Conservation (phyloP, 2,329 filamentous ascomycete species). For the Hymenotorrendiella dingleyae region DNA sequence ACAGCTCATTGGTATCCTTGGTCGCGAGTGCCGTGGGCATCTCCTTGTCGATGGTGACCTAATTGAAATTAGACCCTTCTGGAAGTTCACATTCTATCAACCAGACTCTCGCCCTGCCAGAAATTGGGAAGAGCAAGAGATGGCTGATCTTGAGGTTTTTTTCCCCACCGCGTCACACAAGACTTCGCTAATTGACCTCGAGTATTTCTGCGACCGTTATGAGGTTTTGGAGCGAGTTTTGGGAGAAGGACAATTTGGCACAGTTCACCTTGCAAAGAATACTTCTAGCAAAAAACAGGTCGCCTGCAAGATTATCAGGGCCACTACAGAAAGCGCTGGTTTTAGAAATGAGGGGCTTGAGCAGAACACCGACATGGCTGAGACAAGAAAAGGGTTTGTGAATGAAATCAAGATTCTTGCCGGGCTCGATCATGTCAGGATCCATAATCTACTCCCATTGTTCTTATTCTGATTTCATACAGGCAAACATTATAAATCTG, state of each 20-base stretch:
- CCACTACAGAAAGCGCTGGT: background rate
- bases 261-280: slow-evolving; percentile 50
- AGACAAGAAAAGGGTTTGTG: slow-evolving; percentile 34
- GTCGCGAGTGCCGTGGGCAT: slow-evolving; percentile 32
- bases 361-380: slow-evolving; percentile 7
- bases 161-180: background rate
- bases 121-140: slow-evolving; percentile 23
- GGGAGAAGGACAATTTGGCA: slow-evolving; percentile 47
- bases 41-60: slow-evolving; percentile 46
- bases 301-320: slow-evolving; percentile 57
- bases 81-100: slow-evolving; percentile 34
- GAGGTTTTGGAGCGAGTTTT: slow-evolving; percentile 43
- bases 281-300: slow-evolving; percentile 49
- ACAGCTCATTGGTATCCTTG: slow-evolving; percentile 38
- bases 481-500: slow-evolving; percentile 52
- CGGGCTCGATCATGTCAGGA: slow-evolving; percentile 47
- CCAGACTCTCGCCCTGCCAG: slow-evolving; percentile 6
- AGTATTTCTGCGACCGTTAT: slow-evolving; percentile 44
- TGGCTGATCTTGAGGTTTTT: slow-evolving; percentile 33
- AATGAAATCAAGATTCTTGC: slow-evolving; percentile 49
- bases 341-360: background rate
- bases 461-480: background rate
- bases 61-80: slow-evolving; percentile 36
- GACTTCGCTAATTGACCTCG: slow-evolving; percentile 13
- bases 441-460: background rate